Conservation (phyloP, 2,329 filamentous ascomycete species). For the Fusarium siculi region DNA sequence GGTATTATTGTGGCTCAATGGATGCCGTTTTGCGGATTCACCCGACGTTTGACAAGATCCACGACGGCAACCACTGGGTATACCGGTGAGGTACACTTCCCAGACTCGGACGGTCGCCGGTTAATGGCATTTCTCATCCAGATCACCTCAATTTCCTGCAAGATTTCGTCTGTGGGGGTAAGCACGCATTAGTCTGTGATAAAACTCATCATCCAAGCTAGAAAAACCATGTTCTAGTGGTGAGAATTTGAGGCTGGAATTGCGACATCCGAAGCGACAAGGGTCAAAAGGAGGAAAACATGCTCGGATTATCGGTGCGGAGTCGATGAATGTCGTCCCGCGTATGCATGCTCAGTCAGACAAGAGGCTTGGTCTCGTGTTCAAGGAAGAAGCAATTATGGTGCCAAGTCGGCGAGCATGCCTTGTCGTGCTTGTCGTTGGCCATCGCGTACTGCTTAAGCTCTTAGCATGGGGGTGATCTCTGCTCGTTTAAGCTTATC, state of each 20-base stretch:
- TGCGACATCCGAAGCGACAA: constrained; percentile 33
- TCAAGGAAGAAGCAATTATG: background rate
- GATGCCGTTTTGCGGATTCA: too few relatives aligned
- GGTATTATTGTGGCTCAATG: too few relatives aligned
- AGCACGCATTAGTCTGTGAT: constrained; percentile 1
- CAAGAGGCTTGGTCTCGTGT: background rate
- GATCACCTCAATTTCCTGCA: background rate
- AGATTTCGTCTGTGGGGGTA: constrained; percentile 12
- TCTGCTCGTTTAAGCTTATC: constrained; percentile 13
- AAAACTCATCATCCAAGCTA: background rate
- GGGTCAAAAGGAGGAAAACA: background rate
- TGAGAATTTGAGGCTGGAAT: constrained; percentile 29
- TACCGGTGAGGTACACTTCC: background rate
- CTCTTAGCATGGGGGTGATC: background rate
- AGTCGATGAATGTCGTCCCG: background rate
- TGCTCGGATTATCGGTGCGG: constrained; percentile 15
- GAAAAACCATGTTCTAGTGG: background rate
- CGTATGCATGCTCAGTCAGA: background rate
- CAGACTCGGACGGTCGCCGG: background rate
- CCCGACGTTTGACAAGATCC: too few relatives aligned
- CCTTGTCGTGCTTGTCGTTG: background rate
- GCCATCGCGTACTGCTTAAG: background rate
- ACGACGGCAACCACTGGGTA: background rate
- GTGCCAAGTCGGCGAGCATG: background rate
- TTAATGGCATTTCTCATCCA: too few relatives aligned